Conservation (phyloP, 306 rosid species). For the Prunus salicina region DNA sequence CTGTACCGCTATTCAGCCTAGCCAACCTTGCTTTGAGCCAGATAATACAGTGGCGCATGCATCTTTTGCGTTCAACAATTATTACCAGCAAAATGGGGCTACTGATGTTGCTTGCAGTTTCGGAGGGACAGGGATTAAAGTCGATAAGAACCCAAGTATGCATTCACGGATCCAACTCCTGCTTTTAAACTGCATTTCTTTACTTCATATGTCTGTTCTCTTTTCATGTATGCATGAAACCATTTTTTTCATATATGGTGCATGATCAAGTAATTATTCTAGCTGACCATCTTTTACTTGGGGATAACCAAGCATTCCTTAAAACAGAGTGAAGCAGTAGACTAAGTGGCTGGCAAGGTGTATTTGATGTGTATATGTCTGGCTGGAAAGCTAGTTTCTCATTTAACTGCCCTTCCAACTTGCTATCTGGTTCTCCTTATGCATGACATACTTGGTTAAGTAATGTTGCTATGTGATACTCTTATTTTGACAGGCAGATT, state of each 20-base stretch:
- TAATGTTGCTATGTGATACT: neutral
- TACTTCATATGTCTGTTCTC: neutral
- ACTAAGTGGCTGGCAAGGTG: too few species aligned
- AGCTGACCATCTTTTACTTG: too few species aligned
- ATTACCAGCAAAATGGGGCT: conserved; percentile 91
- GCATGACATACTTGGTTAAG: too few species aligned
- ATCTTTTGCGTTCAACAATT: conserved; percentile 83
- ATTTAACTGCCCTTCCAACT: too few species aligned
- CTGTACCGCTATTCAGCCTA: conserved; percentile 89
- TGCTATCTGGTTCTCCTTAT: too few species aligned
- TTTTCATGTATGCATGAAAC: neutral
- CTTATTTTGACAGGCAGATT: neutral
- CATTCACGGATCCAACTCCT: conserved; percentile 11
- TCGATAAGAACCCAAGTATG: conserved; percentile 94
- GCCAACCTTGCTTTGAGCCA: conserved; percentile 95
- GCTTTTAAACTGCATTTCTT: neutral
- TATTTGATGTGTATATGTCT: too few species aligned
- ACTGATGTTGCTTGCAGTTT: conserved; percentile 93
- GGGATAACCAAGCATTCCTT: too few species aligned
- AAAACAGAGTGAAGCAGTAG: too few species aligned
- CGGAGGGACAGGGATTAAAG: conserved; percentile 79
- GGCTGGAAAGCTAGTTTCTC: too few species aligned
- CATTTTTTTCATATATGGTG: too few species aligned
- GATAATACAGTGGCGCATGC: conserved; percentile 82
- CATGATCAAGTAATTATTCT: too few species aligned